Evolutionary conservation across 345 rosid genomes (phyloP).

Genomic region (Acer yangbiense): DNA sequence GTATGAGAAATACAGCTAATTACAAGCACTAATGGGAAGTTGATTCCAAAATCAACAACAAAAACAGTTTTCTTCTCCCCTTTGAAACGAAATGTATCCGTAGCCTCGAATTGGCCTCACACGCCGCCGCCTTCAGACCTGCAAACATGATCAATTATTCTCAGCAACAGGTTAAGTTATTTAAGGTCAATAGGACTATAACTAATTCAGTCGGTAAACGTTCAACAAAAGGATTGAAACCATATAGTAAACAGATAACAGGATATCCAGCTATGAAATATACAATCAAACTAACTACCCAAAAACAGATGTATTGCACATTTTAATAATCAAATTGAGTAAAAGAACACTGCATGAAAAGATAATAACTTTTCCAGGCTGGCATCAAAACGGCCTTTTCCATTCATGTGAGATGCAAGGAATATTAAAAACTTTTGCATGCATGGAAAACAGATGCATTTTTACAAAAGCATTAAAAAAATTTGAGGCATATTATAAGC

Average conservation of each 20-base stretch:
- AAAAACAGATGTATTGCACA: background rate
- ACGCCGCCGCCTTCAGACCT: background rate
- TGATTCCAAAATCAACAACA: background rate
- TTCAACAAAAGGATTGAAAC: background rate
- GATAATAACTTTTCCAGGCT: background rate
- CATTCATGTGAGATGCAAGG: background rate
- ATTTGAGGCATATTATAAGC: background rate
- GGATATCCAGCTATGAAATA: background rate
- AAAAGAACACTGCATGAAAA: background rate
- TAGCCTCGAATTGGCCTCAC: no score
- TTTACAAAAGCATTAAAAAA: background rate
- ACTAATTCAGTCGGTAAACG: background rate
- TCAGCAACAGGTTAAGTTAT: background rate
- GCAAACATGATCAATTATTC: constrained; percentile 1
- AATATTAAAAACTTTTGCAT: background rate
- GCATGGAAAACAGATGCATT: background rate
- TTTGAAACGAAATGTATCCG: no score
- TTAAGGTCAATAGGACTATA: background rate
- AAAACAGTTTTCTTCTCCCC: no score
- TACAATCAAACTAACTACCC: background rate
- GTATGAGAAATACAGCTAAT: background rate
- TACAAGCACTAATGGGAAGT: constrained; percentile 18
- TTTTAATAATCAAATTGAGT: background rate
- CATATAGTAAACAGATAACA: background rate
- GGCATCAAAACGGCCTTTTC: background rate